Evolutionary conservation across 208 protist species (phyloP).

Genomic region (Endotrypanum monterogeii): DNA sequence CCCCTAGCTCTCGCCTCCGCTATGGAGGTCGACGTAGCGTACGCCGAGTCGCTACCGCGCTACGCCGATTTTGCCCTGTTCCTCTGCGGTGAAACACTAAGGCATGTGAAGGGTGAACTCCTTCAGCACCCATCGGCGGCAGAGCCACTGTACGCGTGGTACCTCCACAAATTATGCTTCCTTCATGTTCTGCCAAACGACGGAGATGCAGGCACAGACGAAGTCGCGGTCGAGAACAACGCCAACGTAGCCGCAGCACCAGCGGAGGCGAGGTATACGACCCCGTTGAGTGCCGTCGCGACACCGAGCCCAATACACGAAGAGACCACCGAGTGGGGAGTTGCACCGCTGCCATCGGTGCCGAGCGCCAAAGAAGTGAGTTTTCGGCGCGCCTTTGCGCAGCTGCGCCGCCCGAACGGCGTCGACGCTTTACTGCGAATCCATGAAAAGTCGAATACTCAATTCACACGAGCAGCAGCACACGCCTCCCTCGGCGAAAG

Average conservation of each 20-base stretch:
- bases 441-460: background rate
- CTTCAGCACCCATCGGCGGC: conserved; percentile 9
- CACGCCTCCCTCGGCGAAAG: background rate
- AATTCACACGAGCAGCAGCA: background rate
- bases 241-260: background rate
- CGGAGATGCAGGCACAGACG: background rate
- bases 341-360: background rate
- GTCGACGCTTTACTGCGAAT: background rate
- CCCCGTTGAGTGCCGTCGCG: background rate
- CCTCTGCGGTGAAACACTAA: conserved; percentile 50
- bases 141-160: conserved; percentile 47
- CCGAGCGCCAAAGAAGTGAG: conserved; percentile 21
- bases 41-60: conserved; percentile 39
- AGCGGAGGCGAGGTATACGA: background rate
- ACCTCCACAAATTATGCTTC: conserved; percentile 50
- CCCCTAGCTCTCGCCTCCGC: background rate
- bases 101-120: conserved; percentile 20
- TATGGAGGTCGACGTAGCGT: conserved; percentile 25
- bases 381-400: conserved; percentile 11
- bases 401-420: conserved; percentile 4
- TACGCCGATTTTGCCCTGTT: conserved; percentile 57
- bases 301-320: background rate
- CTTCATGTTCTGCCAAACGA: conserved; percentile 37
- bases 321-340: background rate
- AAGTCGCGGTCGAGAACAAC: background rate